Percentiles rank a stretch among this genome's conserved stretches.
Conservation (phyloP, 1,284 basidiomycete species). For the Sparassis latifolia region DNA sequence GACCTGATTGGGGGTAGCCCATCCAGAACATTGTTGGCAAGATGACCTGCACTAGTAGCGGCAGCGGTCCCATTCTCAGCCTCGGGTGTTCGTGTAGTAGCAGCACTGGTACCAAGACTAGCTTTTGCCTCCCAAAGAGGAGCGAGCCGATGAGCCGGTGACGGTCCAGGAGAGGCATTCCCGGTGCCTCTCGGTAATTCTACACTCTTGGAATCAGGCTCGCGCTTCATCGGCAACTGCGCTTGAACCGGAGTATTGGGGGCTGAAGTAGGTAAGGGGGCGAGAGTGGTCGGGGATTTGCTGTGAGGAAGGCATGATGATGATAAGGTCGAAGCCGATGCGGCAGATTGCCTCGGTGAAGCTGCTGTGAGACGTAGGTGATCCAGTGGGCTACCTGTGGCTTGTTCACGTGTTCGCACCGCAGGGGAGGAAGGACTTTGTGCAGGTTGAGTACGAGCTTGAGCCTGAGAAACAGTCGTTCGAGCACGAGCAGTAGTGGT, state of each 20-base stretch:
- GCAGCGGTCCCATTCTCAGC: neutral
- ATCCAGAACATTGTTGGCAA: neutral
- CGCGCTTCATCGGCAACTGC: neutral
- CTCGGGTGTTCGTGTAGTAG: neutral
- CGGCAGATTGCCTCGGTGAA: neutral
- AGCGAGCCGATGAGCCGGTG: constrained; percentile 4
- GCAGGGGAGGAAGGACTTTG: neutral
- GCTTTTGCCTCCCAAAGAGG: constrained; percentile 4
- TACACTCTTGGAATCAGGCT: neutral
- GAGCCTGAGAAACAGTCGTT: neutral
- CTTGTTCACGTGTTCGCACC: neutral
- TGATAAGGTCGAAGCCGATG: neutral
- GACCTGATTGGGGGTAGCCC: neutral
- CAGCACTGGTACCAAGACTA: neutral
- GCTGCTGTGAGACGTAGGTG: neutral
- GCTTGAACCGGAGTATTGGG: neutral
- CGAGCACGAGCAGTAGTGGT: neutral
- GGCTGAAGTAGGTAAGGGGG: neutral
- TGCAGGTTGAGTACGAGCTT: neutral
- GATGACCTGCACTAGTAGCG: neutral
- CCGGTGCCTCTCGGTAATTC: neutral
- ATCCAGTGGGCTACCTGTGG: neutral
- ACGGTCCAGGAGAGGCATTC: neutral
- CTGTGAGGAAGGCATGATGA: neutral
- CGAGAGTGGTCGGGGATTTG: neutral